These are phyloP conservation scores for Cunninghamia lanceolata DNA, from an alignment of 75 land plant species.

Conservation along the genomic window DNA sequence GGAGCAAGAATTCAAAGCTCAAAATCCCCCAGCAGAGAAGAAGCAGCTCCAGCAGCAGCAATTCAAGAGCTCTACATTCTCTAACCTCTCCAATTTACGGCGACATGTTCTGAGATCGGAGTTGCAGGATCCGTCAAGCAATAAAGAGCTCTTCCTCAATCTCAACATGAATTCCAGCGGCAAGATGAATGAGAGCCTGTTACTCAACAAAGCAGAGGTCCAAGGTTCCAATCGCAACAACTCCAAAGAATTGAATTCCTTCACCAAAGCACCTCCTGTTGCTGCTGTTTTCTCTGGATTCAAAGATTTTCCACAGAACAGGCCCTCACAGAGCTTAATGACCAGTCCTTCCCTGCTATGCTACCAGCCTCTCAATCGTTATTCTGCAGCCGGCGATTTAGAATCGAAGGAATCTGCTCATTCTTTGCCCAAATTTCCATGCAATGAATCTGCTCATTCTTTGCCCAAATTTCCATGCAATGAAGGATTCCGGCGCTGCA, in stretches of 20 bases:
- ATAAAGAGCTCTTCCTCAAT: neutral
- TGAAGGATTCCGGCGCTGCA: conserved; percentile 5
- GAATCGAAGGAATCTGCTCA: conserved; percentile 1
- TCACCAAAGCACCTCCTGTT: neutral
- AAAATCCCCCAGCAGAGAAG: neutral
- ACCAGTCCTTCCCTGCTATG: neutral
- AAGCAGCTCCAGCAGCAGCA: neutral
- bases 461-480: neutral
- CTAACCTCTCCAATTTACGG: neutral
- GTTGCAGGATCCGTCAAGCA: neutral
- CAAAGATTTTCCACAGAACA: neutral
- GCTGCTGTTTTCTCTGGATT: neutral
- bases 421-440: conserved; percentile 7
- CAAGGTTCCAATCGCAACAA: neutral
- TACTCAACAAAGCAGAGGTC: neutral
- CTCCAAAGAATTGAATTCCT: neutral
- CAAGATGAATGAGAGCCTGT: neutral
- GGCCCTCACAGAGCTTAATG: neutral
- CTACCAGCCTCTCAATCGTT: neutral
- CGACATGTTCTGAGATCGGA: neutral
- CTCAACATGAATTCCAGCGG: neutral
- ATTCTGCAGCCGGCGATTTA: neutral
- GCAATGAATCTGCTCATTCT: conserved; percentile 4
- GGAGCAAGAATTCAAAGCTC: neutral
- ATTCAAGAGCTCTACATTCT: neutral